These are phyloP conservation scores for Teratosphaeria viscida DNA, from an alignment of 2,329 filamentous ascomycete species.

Conservation along the genomic window DNA sequence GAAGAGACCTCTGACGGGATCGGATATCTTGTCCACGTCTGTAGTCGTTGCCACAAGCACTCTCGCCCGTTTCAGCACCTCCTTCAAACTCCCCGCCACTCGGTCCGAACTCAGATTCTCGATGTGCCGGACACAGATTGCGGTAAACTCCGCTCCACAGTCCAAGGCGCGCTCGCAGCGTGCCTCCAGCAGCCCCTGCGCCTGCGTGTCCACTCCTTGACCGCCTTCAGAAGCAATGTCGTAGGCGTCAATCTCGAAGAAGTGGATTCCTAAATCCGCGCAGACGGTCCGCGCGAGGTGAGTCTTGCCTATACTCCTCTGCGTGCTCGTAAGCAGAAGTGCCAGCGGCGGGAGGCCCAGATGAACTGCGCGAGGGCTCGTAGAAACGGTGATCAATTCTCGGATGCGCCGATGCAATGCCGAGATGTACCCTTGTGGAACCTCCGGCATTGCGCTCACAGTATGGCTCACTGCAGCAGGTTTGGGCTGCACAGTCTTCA, in stretches of 20 bases:
- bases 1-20: conserved; percentile 80
- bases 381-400: conserved; percentile 79
- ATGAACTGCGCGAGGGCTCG: conserved; percentile 75
- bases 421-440: conserved; percentile 34
- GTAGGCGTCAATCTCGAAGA: conserved; percentile 80
- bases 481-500: conserved; percentile 50
- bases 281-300: conserved; percentile 67
- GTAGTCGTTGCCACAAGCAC: conserved; percentile 90
- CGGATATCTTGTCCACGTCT: conserved; percentile 87
- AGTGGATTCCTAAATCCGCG: conserved; percentile 80
- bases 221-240: conserved; percentile 89
- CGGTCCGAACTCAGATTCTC: conserved; percentile 86
- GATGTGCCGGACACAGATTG: conserved; percentile 77
- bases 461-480: conserved; percentile 15
- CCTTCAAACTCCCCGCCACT: conserved; percentile 74
- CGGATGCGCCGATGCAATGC: conserved; percentile 53
- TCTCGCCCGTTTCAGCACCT: conserved; percentile 67
- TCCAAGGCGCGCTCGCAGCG: conserved; percentile 80
- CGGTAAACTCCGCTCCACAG: conserved; percentile 75
- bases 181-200: conserved; percentile 78
- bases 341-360: conserved; percentile 80
- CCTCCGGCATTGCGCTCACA: conserved; percentile 21
- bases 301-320: conserved; percentile 88
- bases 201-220: conserved; percentile 84
- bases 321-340: conserved; percentile 79